Base-by-base conservation (phyloP, 2,329 filamentous ascomycete species). In the Aspergillus thermomutatus region DNA sequence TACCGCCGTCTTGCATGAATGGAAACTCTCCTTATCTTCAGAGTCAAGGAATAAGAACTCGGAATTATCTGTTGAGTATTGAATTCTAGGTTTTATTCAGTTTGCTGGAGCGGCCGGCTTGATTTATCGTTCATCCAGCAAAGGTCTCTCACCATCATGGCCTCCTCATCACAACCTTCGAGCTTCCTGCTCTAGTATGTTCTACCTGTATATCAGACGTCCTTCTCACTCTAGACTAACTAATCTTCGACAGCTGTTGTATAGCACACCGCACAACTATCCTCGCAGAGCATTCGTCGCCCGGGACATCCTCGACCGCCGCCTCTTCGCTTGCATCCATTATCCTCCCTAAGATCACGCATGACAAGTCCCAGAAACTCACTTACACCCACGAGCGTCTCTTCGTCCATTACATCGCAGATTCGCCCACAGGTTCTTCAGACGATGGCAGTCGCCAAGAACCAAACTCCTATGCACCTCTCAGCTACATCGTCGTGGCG, bases 331-430 rank as follows among this genome's bases (percentile, higher is more conserved):
- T 97, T 67, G 91, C 93, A 64, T 94, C 92, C 47, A 82, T 97
- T 67, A 92, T 99, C 79, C 91, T 99, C 47, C 94, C 95, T 57
- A 96, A 96, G 75, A 96, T 99, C 80, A 82, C 83, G 55, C 94
- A 99, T 79, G 78, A 81, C 62, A 79, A 83, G 28, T 82, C 92
- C 1, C 87, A 96, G 71, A 97, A 97, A 77, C 85, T 96, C 64
- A 97, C 93, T 54, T 97, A 96, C 79, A 95, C 91, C 43, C 92
- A 97, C 76, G 90, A 92, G 77, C 82, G 87, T 58, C 87, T 95
- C 75, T 91, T 94, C 81, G 94, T 97, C 75, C 93, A 99, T 82
- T 97, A 96, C 81, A 89, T 97, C 71, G 85, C 92, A 69, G 90
- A 94, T 71, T 87, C 91, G 0, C 87, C 91, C 9, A 87, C 87